phyloP scores from a whole-genome alignment of 257 asterid genomes.

The Solanum dulcamara region DNA sequence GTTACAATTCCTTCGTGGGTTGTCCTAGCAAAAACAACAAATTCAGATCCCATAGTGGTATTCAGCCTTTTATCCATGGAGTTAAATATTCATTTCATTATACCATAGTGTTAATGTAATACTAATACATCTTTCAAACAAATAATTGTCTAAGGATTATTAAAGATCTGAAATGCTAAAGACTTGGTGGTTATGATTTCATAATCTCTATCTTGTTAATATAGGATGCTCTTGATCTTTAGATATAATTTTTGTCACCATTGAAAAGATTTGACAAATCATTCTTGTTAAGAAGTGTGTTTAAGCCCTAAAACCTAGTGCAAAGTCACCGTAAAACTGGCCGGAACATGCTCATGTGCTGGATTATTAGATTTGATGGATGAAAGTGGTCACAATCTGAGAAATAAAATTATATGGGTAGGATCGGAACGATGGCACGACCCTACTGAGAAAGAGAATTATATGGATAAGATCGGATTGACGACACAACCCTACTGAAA shows the following conservation, averaged over 20 bases:
- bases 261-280: background rate
- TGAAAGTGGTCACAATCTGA: too few species aligned
- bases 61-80: constrained; percentile 9
- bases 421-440: too few species aligned
- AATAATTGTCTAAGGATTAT: background rate
- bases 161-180: background rate
- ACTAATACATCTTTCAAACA: background rate
- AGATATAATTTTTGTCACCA: background rate
- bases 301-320: background rate
- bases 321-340: too few species aligned
- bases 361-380: too few species aligned
- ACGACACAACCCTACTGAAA: too few species aligned
- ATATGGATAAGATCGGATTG: too few species aligned
- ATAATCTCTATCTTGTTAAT: background rate
- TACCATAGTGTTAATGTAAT: background rate
- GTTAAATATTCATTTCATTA: constrained; percentile 6
- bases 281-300: background rate
- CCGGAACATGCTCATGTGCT: too few species aligned
- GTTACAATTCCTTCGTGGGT: constrained; percentile 92
- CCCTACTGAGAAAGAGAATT: too few species aligned
- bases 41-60: constrained; percentile 97
- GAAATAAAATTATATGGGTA: too few species aligned
- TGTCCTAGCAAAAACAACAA: constrained; percentile 82
- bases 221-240: background rate
- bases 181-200: background rate